Evolutionary conservation across 768 basidiomycete genomes (phyloP), one percentile per base, ranked within the genome.

Genomic region (Tephrocybe sp.): DNA sequence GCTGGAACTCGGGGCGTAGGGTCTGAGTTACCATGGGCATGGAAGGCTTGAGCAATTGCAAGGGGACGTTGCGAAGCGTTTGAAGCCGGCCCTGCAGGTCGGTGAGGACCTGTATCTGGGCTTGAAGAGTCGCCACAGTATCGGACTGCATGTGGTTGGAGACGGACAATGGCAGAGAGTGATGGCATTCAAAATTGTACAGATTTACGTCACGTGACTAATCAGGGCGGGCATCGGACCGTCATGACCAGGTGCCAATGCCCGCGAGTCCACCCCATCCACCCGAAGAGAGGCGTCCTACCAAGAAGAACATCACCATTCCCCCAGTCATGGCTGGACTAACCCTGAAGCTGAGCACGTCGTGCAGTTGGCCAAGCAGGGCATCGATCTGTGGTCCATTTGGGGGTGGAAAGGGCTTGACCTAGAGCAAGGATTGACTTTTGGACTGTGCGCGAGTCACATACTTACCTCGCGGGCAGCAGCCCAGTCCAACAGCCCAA

Each of bases 11-110:
- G 5, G 69, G 61, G 37, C 50, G 69, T 42, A 53, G 64, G 45
- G 58, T 55, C 48, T 68, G 61, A 51, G 64, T 18, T 17, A 61
- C 40, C 23, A 62, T 56, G 0, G 77, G 68, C 23, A 62, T 56
- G 0, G 77, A 69, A 1, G 73, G 67, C 43, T 68, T 70, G 26
- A 83, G 69, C 2, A 84, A 70, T 23, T 66, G 51, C 1, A 72
- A 60, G 3, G 83, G 81, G 9, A 78, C 68, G 40, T 74, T 72
- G 10, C 81, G 75, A 6, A 82, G 54, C 0, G 67, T 51, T 26
- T 77, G 73, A 8, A 84, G 53, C 4, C 75, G 72, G 42, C 55
- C 67, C 38, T 77, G 73, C 17, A 82, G 61, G 28, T 79, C 75
- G 8, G 73, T 70, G 14, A 84, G 68, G 1, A 72, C 63, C 49